phyloP scores from a whole-genome alignment of 2,329 filamentous ascomycete genomes.

The Ambrosiella beaveri region DNA sequence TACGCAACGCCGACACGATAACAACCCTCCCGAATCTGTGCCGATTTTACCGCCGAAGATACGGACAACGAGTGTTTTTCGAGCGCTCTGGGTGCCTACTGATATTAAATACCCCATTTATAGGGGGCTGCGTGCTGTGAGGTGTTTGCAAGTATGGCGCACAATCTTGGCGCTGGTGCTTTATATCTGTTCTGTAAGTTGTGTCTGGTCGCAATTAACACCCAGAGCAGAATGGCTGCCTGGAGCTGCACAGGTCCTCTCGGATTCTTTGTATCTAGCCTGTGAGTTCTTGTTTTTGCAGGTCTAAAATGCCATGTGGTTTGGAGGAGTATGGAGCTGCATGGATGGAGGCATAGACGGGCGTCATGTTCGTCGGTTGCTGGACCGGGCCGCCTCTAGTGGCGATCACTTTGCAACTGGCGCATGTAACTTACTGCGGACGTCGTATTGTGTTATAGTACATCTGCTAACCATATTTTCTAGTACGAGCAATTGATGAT shows the following conservation, averaged over 20 bases:
- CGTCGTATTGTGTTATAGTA: background rate
- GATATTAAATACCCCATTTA: background rate
- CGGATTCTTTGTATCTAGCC: no score
- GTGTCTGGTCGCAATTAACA: background rate
- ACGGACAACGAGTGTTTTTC: background rate
- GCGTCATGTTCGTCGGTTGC: background rate
- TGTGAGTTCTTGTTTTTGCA: no score
- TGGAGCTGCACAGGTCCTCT: no score
- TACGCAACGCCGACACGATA: background rate
- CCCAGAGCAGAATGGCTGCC: no score
- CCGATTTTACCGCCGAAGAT: background rate
- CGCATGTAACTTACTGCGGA: background rate
- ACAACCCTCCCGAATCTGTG: background rate
- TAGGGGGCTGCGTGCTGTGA: background rate
- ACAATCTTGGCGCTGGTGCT: conserved; percentile 12
- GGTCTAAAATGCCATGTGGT: no score
- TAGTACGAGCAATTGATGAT: conserved; percentile 14
- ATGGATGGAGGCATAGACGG: background rate
- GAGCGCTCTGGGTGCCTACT: background rate
- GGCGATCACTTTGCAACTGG: background rate
- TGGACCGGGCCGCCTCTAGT: background rate
- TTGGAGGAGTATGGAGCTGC: background rate
- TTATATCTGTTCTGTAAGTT: conserved; percentile 14
- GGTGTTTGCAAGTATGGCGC: conserved; percentile 6
- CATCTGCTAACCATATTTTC: conserved; percentile 8